These are phyloP conservation scores for Podospora comata DNA, from an alignment of 495 filamentous ascomycete species.

Conservation along the genomic window DNA sequence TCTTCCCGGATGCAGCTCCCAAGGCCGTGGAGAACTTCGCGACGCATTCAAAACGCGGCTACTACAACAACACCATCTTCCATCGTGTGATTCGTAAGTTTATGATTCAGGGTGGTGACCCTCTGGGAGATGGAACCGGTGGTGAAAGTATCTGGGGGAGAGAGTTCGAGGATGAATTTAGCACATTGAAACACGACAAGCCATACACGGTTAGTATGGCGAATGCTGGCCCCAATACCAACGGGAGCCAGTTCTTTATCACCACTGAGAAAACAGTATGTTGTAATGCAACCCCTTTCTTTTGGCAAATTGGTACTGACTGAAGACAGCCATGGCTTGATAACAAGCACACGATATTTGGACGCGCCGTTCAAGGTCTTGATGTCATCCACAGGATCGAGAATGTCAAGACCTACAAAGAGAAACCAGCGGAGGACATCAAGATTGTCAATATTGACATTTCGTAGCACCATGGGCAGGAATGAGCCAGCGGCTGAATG, in stretches of 20 bases:
- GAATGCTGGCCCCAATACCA: conserved; percentile 83
- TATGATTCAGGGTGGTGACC: conserved; percentile 96
- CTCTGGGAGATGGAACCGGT: conserved; percentile 89
- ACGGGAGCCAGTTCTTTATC: conserved; percentile 92
- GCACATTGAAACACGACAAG: conserved; percentile 86
- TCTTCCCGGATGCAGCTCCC: conserved; percentile 90
- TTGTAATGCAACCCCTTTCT: conserved; percentile 9
- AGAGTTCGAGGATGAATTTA: conserved; percentile 96
- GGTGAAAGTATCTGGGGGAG: conserved; percentile 96
- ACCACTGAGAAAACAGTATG: conserved; percentile 87
- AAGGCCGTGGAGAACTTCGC: conserved; percentile 99
- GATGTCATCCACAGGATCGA: conserved; percentile 98
- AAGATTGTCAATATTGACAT: conserved; percentile 89
- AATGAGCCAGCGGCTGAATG: not conserved
- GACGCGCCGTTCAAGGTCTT: conserved; percentile 79
- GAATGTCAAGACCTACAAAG: conserved; percentile 86
- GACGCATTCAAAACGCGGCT: conserved; percentile 79
- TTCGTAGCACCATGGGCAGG: conserved; percentile 10
- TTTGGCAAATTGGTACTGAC: conserved; percentile 13
- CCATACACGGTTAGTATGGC: conserved; percentile 96
- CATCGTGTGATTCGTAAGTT: conserved; percentile 97
- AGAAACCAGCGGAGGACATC: conserved; percentile 94
- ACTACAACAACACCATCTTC: conserved; percentile 97
- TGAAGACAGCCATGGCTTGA: conserved; percentile 76
- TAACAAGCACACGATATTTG: conserved; percentile 94